phyloP scores from a whole-genome alignment of 2,329 filamentous ascomycete species.

The Ophiostoma quercus region DNA sequence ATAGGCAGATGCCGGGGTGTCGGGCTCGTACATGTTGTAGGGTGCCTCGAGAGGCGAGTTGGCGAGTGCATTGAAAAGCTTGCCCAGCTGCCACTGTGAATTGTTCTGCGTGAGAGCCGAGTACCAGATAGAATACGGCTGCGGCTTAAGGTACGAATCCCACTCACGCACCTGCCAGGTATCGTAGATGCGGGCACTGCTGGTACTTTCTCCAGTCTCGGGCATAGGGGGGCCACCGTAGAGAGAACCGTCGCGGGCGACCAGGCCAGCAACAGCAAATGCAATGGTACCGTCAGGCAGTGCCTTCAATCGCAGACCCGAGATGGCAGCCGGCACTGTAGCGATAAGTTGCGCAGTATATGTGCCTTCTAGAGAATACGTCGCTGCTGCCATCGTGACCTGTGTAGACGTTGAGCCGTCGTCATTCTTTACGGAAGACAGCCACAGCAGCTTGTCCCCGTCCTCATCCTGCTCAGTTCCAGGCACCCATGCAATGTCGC shows the following conservation, averaged over 20 bases:
- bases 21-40: slow-evolving; percentile 30
- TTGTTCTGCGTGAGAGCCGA: neutral
- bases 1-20: slow-evolving; percentile 30
- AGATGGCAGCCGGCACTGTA: slow-evolving; percentile 34
- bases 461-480: slow-evolving; percentile 11
- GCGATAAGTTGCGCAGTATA: neutral
- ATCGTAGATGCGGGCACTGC: slow-evolving; percentile 35
- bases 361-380: slow-evolving; percentile 25
- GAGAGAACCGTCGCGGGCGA: slow-evolving; percentile 33
- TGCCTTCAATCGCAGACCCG: slow-evolving; percentile 34
- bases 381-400: slow-evolving; percentile 32
- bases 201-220: slow-evolving; percentile 26
- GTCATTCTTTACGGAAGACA: slow-evolving; percentile 30
- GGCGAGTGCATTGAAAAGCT: slow-evolving; percentile 35
- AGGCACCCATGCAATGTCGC: slow-evolving; percentile 38
- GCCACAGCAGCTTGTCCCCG: slow-evolving; percentile 33
- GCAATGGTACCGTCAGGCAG: slow-evolving; percentile 36
- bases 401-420: slow-evolving; percentile 31
- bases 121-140: slow-evolving; percentile 39
- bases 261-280: slow-evolving; percentile 36
- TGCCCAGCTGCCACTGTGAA: slow-evolving; percentile 32
- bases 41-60: slow-evolving; percentile 34
- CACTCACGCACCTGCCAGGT: slow-evolving; percentile 34
- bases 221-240: slow-evolving; percentile 31
- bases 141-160: slow-evolving; percentile 33